Evolutionary conservation across 768 basidiomycete species (phyloP).

Genomic region (Lyophyllum semitale): DNA sequence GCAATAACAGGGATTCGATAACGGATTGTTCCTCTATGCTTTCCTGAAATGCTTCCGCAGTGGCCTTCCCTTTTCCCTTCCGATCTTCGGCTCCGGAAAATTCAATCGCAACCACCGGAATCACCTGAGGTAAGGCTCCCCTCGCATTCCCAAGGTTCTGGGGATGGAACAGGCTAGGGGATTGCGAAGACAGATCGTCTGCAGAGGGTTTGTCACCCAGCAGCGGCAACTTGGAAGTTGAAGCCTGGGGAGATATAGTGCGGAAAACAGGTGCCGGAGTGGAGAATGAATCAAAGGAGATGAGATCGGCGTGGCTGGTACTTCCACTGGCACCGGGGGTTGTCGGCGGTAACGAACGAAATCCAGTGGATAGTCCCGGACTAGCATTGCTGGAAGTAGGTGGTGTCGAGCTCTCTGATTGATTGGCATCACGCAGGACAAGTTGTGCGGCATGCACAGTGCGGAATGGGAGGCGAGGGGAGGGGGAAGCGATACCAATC

Average conservation of each 20-base stretch:
- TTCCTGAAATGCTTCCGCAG: background rate
- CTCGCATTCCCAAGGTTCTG: background rate
- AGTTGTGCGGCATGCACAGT: background rate
- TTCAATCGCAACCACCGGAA: background rate
- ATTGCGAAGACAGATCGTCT: slow-evolving; percentile 26
- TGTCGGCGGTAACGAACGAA: background rate
- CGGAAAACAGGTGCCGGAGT: slow-evolving; percentile 21
- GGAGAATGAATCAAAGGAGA: slow-evolving; percentile 45
- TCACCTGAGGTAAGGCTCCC: background rate
- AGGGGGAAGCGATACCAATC: background rate
- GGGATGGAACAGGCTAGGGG: slow-evolving; percentile 10
- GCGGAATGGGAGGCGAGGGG: slow-evolving; percentile 1
- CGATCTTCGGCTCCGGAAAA: background rate
- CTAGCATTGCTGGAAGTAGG: background rate
- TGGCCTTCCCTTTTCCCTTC: background rate
- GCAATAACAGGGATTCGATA: background rate
- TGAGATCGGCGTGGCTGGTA: slow-evolving; percentile 25
- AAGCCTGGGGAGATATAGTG: slow-evolving; percentile 16
- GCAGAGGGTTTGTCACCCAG: slow-evolving; percentile 20
- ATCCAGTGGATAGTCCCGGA: slow-evolving; percentile 1
- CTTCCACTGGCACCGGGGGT: background rate
- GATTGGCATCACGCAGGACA: background rate
- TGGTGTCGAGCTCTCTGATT: background rate
- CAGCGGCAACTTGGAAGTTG: slow-evolving; percentile 8
- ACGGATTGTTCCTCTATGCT: slow-evolving; percentile 7